Conservation (phyloP, 2,329 filamentous ascomycete genomes). For the Cadophora gregata region DNA sequence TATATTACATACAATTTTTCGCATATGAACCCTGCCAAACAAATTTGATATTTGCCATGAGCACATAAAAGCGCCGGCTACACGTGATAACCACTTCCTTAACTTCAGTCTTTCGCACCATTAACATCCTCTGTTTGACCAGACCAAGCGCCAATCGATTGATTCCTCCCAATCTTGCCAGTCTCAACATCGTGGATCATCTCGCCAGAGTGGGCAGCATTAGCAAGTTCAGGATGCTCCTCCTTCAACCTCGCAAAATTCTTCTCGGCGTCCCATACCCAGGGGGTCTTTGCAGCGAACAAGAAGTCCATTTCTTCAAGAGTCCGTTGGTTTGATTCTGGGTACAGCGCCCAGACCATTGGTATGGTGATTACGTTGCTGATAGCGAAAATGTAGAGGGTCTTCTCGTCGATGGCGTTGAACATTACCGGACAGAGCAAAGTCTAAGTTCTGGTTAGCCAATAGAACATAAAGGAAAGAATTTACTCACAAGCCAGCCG, state of each 20-base stretch:
- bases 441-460: slow-evolving; percentile 42
- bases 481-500: slow-evolving; percentile 59
- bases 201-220: slow-evolving; percentile 11
- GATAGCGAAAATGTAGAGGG: slow-evolving; percentile 74
- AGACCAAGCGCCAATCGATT: not conserved
- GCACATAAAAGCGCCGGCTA: too few relatives aligned
- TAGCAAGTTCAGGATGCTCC: slow-evolving; percentile 60
- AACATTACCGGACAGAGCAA: slow-evolving; percentile 50
- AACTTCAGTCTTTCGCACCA: not conserved
- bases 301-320: slow-evolving; percentile 78
- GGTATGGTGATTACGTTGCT: slow-evolving; percentile 70
- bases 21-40: too few relatives aligned
- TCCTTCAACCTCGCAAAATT: slow-evolving; percentile 67
- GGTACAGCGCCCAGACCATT: slow-evolving; percentile 72
- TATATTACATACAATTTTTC: too few relatives aligned
- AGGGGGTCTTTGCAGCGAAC: slow-evolving; percentile 70
- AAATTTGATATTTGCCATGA: too few relatives aligned
- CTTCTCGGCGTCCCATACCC: slow-evolving; percentile 74
- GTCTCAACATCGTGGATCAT: slow-evolving; percentile 14
- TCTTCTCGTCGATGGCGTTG: slow-evolving; percentile 69
- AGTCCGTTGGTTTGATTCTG: slow-evolving; percentile 75
- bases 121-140: slow-evolving; percentile 1
- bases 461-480: not conserved
- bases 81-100: too few relatives aligned
- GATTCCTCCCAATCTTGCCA: slow-evolving; percentile 7